Evolutionary conservation across 2,329 filamentous ascomycete genomes (phyloP).

Genomic region (Sphaerostilbella broomeana): DNA sequence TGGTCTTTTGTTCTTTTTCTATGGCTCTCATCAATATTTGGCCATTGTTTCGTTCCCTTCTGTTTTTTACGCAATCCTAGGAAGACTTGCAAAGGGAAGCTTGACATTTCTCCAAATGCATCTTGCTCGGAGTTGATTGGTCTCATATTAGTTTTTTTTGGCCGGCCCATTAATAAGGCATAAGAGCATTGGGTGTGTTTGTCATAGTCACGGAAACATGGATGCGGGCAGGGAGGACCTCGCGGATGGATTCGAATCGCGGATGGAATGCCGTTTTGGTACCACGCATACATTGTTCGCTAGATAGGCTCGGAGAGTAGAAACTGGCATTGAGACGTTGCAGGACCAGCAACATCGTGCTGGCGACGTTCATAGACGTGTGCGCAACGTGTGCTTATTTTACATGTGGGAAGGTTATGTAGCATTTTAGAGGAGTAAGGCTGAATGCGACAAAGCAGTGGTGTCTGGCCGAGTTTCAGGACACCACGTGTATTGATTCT

Average conservation of each 20-base stretch:
- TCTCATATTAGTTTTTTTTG: constrained; percentile 3
- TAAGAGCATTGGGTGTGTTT: constrained; percentile 1
- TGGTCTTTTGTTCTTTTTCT: constrained; percentile 3
- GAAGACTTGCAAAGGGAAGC: constrained; percentile 3
- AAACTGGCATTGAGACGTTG: constrained; percentile 10
- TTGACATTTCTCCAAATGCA: constrained; percentile 15
- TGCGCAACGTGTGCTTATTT: no score
- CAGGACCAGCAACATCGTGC: no score
- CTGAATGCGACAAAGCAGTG: no score
- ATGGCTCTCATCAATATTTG: no score
- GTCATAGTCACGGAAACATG: neutral
- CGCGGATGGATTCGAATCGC: neutral
- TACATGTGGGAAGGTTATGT: no score
- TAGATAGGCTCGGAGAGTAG: constrained; percentile 4
- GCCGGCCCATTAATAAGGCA: constrained; percentile 10
- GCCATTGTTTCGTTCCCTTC: no score
- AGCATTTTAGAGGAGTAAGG: no score
- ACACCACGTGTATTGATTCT: no score
- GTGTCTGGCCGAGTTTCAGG: no score
- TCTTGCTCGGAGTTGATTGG: constrained; percentile 13
- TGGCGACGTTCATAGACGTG: constrained; percentile 21
- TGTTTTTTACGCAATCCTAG: no score
- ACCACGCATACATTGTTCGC: no score
- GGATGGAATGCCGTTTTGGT: no score
- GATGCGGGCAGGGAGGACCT: neutral